Evolutionary conservation across 2,329 filamentous ascomycete genomes (phyloP), one percentile per base, ranked within the genome.

Genomic region (Sporothrix phasma): DNA sequence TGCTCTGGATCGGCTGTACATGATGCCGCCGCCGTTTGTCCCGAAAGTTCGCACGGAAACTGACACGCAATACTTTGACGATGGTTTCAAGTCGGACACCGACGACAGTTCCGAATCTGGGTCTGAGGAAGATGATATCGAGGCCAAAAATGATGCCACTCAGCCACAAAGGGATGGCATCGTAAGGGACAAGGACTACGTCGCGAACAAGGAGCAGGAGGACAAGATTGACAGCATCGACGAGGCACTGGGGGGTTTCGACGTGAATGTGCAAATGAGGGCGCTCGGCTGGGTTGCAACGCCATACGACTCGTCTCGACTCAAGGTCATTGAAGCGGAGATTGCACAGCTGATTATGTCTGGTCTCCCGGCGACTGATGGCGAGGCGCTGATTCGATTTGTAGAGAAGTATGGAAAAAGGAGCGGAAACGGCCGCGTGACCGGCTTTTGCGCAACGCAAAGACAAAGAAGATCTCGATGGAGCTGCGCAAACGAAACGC

Each of bases 1-100:
- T 95, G 17, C 82, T 84, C 0, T 97, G 91, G 84, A 88, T 15
- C 83, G 82, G 0, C 75, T 96, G 17, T 88, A 94, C 70, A 76
- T 82, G 39, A 81, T 84, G 63, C 78, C 78, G 8, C 92, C 93
- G 0, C 92, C 92, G 0, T 93, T 95, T 70, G 78, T 95, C 0
- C 93, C 93, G 0, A 81, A 85, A 10, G 86, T 97, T 26, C 79
- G 79, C 45, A 78, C 79, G 34, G 78, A 81, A 67, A 87, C 89
- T 61, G 89, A 92, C 72, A 94, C 92, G 0, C 90, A 88, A 70
- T 97, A 96, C 73, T 97, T 97, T 71, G 90, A 96, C 65, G 88
- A 92, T 59, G 85, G 89, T 46, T 85, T 89, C 43, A 80, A 87
- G 61, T 85, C 83, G 39, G 86, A 88, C 69, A 71, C 70, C 45